These are phyloP conservation scores for Termitomyces sp. DNA, from an alignment of 768 basidiomycete genomes.

Conservation along the genomic window DNA sequence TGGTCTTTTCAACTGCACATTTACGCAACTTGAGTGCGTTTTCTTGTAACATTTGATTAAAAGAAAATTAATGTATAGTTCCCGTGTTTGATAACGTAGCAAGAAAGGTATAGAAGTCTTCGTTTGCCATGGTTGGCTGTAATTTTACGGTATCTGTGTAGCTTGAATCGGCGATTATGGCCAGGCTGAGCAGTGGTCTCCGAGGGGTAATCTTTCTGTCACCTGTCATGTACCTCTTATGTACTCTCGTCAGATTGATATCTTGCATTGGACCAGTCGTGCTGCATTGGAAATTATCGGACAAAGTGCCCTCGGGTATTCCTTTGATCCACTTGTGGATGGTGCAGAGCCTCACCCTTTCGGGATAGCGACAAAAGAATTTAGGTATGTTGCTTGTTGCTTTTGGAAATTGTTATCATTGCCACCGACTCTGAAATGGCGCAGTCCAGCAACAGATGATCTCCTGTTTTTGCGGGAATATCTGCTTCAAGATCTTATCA, in stretches of 20 bases:
- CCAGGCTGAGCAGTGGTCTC: slow-evolving; percentile 8
- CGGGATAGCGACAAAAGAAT: slow-evolving; percentile 20
- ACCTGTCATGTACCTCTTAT: background rate
- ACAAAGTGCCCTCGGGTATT: slow-evolving; percentile 25
- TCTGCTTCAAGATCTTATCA: slow-evolving; percentile 22
- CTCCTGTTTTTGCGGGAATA: slow-evolving; percentile 15
- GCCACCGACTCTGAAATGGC: background rate
- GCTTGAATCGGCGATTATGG: slow-evolving; percentile 7
- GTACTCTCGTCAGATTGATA: slow-evolving; percentile 17
- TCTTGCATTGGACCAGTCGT: slow-evolving; percentile 23
- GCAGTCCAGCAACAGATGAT: slow-evolving; percentile 5
- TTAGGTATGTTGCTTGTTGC: slow-evolving; percentile 6
- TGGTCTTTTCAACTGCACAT: slow-evolving; percentile 30
- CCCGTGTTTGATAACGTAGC: slow-evolving; percentile 15
- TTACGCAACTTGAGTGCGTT: slow-evolving; percentile 22
- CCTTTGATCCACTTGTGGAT: slow-evolving; percentile 24
- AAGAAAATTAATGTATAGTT: background rate
- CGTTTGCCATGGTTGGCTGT: background rate
- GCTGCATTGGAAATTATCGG: slow-evolving; percentile 26
- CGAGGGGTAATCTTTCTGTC: slow-evolving; percentile 7
- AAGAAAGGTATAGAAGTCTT: slow-evolving; percentile 7
- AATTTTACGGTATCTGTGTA: background rate
- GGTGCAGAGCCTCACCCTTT: slow-evolving; percentile 22
- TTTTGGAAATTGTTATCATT: background rate
- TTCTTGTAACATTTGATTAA: background rate